These are phyloP conservation scores for Phytophthora europaea DNA, from an alignment of 352 stramenopile genomes.

Conservation along the genomic window DNA sequence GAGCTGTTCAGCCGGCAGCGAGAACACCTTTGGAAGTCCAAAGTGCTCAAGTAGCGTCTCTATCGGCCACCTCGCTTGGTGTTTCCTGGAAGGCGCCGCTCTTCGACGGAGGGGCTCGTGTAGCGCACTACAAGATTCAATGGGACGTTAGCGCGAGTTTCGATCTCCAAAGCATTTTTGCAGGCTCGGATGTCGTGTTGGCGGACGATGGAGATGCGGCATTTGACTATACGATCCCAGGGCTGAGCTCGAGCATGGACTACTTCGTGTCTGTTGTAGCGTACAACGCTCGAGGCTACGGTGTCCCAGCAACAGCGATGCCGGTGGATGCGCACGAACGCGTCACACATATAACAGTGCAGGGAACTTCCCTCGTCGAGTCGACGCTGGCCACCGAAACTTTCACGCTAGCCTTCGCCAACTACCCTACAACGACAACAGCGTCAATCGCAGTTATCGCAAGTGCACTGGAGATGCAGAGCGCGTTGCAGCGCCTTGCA, in stretches of 20 bases:
- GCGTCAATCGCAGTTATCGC: constrained; percentile 57
- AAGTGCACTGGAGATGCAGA: constrained; percentile 58
- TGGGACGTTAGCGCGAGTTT: constrained; percentile 93
- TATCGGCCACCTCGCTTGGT: constrained; percentile 47
- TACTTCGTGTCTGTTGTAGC: constrained; percentile 90
- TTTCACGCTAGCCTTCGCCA: constrained; percentile 68
- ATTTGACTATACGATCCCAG: constrained; percentile 52
- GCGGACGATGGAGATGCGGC: not conserved
- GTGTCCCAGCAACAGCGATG: constrained; percentile 52
- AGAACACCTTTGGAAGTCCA: constrained; percentile 44
- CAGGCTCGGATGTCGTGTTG: constrained; percentile 56
- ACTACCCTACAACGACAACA: constrained; percentile 52
- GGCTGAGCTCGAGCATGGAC: constrained; percentile 49
- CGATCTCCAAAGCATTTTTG: constrained; percentile 73
- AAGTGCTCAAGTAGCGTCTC: constrained; percentile 45
- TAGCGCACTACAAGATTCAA: constrained; percentile 94
- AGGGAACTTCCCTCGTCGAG: constrained; percentile 40
- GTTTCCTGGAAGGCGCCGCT: constrained; percentile 85
- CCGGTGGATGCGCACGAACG: constrained; percentile 64
- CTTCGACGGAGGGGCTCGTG: constrained; percentile 69
- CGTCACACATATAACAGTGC: constrained; percentile 56
- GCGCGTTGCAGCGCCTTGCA: constrained; percentile 59
- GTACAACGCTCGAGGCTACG: constrained; percentile 85
- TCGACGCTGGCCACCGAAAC: constrained; percentile 46
- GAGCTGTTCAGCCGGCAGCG: constrained; percentile 35